Percentiles rank a stretch among this genome's conserved stretches.
Conservation (phyloP, 2,329 filamentous ascomycete species). For the Sporothrix humicola region DNA sequence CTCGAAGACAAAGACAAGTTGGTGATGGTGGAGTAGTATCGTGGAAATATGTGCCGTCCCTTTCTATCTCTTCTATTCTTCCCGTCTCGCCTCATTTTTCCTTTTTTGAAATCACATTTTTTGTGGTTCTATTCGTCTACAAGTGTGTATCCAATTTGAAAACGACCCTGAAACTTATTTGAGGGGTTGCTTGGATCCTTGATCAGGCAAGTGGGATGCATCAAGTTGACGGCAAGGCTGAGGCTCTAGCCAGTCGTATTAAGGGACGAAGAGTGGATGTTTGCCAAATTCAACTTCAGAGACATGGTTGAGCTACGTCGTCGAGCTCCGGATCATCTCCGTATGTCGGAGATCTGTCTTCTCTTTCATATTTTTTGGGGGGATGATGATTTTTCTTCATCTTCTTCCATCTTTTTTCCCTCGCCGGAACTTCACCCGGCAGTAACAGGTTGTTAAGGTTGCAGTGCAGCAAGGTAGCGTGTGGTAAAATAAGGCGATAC, state of each 20-base stretch:
- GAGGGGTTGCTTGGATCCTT: background rate
- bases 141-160: no score
- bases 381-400: background rate
- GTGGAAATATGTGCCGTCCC: background rate
- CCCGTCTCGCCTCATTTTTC: background rate
- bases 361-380: background rate
- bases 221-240: background rate
- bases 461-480: background rate
- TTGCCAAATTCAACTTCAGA: no score
- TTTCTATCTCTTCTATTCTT: background rate
- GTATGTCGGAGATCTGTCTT: background rate
- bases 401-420: background rate
- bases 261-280: background rate
- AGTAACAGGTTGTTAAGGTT: background rate
- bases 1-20: no score
- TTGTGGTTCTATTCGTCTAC: background rate
- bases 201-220: background rate
- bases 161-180: no score
- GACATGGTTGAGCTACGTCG: no score
- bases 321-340: background rate
- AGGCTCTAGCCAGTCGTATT: conserved; percentile 19
- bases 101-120: background rate
- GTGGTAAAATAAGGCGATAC: background rate
- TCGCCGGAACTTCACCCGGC: background rate
- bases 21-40: background rate